phyloP scores from a whole-genome alignment of 148 eudicot genomes.

The Chenopodium suecicum region DNA sequence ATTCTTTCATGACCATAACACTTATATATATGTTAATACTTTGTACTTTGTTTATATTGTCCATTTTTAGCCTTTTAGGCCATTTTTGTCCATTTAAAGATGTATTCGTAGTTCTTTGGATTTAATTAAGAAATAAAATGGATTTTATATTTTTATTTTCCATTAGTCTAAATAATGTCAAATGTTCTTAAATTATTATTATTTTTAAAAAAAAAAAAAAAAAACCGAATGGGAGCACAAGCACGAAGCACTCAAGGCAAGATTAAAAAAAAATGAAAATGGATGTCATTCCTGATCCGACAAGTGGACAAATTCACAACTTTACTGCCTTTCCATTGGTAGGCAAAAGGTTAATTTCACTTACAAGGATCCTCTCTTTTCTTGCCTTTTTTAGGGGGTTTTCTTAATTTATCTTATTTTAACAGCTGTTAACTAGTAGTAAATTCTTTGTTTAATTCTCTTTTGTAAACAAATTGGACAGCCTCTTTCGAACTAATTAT shows the following conservation, averaged over 20 bases:
- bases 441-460: not conserved
- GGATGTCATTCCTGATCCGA: constrained; percentile 27
- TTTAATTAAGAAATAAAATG: too few relatives aligned
- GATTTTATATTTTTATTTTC: not conserved
- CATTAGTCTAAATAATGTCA: not conserved
- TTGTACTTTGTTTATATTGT: too few relatives aligned
- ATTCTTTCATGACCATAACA: too few relatives aligned
- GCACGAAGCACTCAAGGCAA: not conserved
- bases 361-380: not conserved
- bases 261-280: constrained; percentile 2
- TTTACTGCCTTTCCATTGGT: constrained; percentile 24
- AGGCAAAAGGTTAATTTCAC: constrained; percentile 15
- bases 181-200: too few relatives aligned
- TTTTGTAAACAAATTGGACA: not conserved
- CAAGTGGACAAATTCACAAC: constrained; percentile 26
- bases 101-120: too few relatives aligned
- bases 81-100: too few relatives aligned
- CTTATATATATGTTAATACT: too few relatives aligned
- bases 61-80: too few relatives aligned
- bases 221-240: not conserved
- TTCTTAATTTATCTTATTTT: not conserved
- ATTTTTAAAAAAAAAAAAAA: too few relatives aligned
- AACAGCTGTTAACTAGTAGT: not conserved
- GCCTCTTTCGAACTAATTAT: too few relatives aligned
- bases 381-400: not conserved